Conservation (phyloP, 352 stramenopile genomes). For the Pythium coloratum region DNA sequence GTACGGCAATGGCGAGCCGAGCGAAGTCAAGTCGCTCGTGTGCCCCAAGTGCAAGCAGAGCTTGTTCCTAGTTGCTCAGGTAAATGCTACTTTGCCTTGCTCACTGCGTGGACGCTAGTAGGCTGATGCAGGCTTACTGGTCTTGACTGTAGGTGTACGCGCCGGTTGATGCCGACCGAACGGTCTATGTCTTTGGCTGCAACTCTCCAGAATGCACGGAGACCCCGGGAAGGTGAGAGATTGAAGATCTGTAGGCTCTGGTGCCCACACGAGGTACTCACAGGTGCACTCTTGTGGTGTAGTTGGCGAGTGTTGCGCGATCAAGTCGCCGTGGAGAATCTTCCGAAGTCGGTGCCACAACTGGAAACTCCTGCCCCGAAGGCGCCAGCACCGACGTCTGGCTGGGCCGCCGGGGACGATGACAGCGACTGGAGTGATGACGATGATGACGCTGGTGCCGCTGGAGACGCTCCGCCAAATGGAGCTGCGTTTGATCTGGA, state of each 20-base stretch:
- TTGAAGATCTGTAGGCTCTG: no score
- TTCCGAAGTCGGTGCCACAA: background rate
- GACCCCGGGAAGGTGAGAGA: slow-evolving; percentile 41
- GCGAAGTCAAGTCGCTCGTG: slow-evolving; percentile 36
- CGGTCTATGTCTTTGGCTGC: slow-evolving; percentile 85
- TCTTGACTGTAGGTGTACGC: slow-evolving; percentile 61
- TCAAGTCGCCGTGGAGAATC: slow-evolving; percentile 32
- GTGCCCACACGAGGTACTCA: no score
- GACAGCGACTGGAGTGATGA: slow-evolving; percentile 74
- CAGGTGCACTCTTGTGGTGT: background rate
- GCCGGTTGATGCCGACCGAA: slow-evolving; percentile 66
- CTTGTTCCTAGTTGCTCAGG: slow-evolving; percentile 71
- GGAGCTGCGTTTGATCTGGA: slow-evolving; percentile 54
- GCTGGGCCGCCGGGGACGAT: slow-evolving; percentile 37
- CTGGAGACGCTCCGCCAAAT: slow-evolving; percentile 9
- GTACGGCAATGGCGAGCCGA: slow-evolving; percentile 5
- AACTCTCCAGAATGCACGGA: slow-evolving; percentile 76
- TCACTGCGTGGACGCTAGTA: background rate
- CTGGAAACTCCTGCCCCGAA: background rate
- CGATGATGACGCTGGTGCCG: slow-evolving; percentile 38
- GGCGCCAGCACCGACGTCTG: slow-evolving; percentile 3
- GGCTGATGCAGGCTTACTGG: slow-evolving; percentile 6
- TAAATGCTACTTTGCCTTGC: slow-evolving; percentile 9
- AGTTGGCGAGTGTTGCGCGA: slow-evolving; percentile 80
- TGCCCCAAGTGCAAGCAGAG: slow-evolving; percentile 60